Conservation (phyloP, 306 rosid genomes). For the Prunus mume region DNA sequence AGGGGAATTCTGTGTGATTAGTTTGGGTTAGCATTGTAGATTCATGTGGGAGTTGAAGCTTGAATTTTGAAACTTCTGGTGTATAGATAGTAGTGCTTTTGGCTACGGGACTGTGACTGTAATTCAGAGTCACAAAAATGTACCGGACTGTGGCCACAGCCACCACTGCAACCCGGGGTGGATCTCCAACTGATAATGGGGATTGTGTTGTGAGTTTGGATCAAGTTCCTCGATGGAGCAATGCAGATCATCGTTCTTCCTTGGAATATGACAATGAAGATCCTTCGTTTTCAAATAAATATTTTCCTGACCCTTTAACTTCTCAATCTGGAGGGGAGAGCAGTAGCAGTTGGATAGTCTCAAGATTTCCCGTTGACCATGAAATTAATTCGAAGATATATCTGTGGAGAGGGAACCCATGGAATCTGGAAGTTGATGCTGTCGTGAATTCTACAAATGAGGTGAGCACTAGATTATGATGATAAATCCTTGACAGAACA, state of each 20-base stretch:
- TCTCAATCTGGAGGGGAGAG: slow-evolving; percentile 45
- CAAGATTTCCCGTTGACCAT: slow-evolving; percentile 83
- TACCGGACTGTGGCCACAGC: slow-evolving; percentile 69
- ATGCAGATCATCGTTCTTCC: slow-evolving; percentile 68
- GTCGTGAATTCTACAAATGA: slow-evolving; percentile 96
- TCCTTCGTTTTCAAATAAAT: slow-evolving; percentile 53
- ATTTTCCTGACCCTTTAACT: slow-evolving; percentile 77
- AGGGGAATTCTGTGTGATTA: slow-evolving; percentile 27
- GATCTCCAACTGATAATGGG: slow-evolving; percentile 59
- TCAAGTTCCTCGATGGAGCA: slow-evolving; percentile 94
- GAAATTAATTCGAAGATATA: slow-evolving; percentile 82
- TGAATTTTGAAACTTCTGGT: slow-evolving; percentile 24
- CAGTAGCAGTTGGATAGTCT: slow-evolving; percentile 42
- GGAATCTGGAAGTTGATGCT: slow-evolving; percentile 99
- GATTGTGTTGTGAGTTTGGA: slow-evolving; percentile 75
- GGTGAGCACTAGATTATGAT: slow-evolving; percentile 38
- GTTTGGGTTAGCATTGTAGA: slow-evolving; percentile 13
- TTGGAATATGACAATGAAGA: slow-evolving; percentile 60
- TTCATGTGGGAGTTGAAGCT: slow-evolving; percentile 22
- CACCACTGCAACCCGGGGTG: slow-evolving; percentile 50
- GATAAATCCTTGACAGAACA: neutral
- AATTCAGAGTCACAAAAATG: slow-evolving; percentile 46
- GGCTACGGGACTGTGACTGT: slow-evolving; percentile 29
- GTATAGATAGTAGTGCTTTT: slow-evolving; percentile 28
- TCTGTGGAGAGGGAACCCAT: slow-evolving; percentile 94